Base-by-base conservation (phyloP, 768 basidiomycete genomes). In the Omphalotus guepiniiformis region DNA sequence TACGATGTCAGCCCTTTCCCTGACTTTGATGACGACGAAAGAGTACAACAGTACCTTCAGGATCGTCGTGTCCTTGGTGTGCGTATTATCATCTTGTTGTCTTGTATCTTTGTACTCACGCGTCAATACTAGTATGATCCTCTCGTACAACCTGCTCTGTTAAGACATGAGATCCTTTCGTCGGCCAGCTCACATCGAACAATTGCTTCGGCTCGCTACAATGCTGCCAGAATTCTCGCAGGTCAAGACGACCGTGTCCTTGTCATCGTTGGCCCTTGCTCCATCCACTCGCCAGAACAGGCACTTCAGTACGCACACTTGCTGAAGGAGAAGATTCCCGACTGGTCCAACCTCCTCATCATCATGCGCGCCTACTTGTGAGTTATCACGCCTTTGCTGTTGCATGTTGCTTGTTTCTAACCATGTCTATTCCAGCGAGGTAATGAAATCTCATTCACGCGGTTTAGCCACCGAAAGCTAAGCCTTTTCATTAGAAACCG, bases 331-430 rank as follows among this genome's bases (percentile, higher is more conserved):
- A 86, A 83, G 68, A 75, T 85, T 36, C 71, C 76, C 15, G 65
- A 73, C 16, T 86, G 82, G 79, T 74, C 73, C 44, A 88, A 93
- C 57, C 74, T 99, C 41, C 74, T 88, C 58, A 87, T 99, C 61
- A 70, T 98, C 65, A 99, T 99, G 96, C 80, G 96, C 34, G 85
- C 91, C 47, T 98, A 98, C 78, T 97, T 90, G 92, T 94, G 60
- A 64, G 92, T 80, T n/a, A n/a, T n/a, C n/a, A n/a, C n/a, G n/a
- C n/a, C 41, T 27, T 28, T 23, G 41, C 41, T 37, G 16, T 13
- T 30, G 21, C 23, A 43, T 47, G 37, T 45, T 42, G 50, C 51
- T 22, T 53, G 4, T 45, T 30, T 22, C 40, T 7, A 34, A 40
- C 44, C 40, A 40, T 58, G 37, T 48, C 45, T 35, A 35, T 47